Evolutionary conservation across 768 basidiomycete genomes (phyloP).

Genomic region (Boletus subcaerulescens): DNA sequence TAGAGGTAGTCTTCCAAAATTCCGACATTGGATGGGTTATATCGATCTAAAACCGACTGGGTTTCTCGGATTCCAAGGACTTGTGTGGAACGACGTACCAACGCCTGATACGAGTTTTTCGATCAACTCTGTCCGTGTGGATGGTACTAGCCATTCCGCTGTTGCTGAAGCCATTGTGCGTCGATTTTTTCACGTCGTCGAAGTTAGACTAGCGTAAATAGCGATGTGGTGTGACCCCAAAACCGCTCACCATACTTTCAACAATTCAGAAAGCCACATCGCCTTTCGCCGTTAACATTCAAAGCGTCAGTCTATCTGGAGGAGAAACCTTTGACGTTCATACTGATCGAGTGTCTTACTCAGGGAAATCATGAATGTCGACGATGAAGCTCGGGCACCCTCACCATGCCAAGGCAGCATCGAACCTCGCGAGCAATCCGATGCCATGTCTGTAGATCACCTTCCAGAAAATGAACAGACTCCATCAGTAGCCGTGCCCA

Average conservation of each 20-base stretch:
- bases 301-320: not conserved
- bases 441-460: constrained; percentile 9
- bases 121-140: constrained; percentile 81
- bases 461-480: not conserved
- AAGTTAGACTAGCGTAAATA: not conserved
- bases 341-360: not conserved
- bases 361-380: constrained; percentile 14
- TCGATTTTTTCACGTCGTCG: constrained; percentile 8
- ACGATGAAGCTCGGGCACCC: constrained; percentile 1
- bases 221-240: constrained; percentile 4
- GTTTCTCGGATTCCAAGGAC: not conserved
- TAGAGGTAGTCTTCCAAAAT: constrained; percentile 97
- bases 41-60: constrained; percentile 66
- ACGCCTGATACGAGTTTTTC: constrained; percentile 90
- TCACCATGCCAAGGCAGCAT: not conserved
- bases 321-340: not conserved
- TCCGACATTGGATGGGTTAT: constrained; percentile 91
- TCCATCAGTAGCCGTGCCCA: not conserved
- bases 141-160: constrained; percentile 68
- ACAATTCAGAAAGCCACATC: no score
- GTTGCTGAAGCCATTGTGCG: constrained; percentile 34
- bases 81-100: constrained; percentile 46
- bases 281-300: no score
- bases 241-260: not conserved
- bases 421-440: constrained; percentile 6